A percentile compares a stretch with the other conserved stretches of the same genome.
Evolutionary conservation across 495 filamentous ascomycete species (phyloP).

Genomic region (Aspergillus hancockii): DNA sequence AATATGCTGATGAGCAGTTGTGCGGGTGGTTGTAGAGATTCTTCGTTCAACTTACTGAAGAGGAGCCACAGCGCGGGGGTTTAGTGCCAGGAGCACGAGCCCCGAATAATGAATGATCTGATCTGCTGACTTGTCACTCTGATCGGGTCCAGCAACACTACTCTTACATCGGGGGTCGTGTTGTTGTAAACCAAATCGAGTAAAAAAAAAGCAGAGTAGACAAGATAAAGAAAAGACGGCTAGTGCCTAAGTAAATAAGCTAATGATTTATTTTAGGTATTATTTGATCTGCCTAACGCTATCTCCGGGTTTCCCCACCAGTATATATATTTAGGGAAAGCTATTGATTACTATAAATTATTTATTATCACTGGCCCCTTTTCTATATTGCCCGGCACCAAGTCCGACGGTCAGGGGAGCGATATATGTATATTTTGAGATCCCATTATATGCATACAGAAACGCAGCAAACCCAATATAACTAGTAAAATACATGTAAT

Average conservation of each 20-base stretch:
- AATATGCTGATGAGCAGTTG: neutral
- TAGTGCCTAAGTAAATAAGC: neutral
- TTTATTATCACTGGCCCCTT: neutral
- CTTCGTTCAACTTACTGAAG: neutral
- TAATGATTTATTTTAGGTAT: neutral
- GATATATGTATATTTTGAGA: slow-evolving; percentile 17
- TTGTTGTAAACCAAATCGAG: neutral
- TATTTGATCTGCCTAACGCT: slow-evolving; percentile 2
- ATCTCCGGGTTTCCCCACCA: slow-evolving; percentile 1
- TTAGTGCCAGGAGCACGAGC: neutral
- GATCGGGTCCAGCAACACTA: neutral
- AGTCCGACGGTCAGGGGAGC: neutral
- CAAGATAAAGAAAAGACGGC: slow-evolving; percentile 1
- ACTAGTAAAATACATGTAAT: slow-evolving; percentile 38
- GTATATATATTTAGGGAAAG: neutral
- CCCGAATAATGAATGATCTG: neutral
- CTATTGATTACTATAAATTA: neutral
- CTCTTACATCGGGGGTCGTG: neutral
- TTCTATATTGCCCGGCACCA: neutral
- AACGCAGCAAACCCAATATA: slow-evolving; percentile 22
- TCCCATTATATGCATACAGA: slow-evolving; percentile 47
- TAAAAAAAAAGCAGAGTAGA: neutral
- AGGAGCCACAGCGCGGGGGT: neutral
- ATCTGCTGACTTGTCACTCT: neutral
- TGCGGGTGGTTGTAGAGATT: neutral